These are phyloP conservation scores for Candida corydali DNA, from an alignment of 805 yeast species.

Conservation along the genomic window DNA sequence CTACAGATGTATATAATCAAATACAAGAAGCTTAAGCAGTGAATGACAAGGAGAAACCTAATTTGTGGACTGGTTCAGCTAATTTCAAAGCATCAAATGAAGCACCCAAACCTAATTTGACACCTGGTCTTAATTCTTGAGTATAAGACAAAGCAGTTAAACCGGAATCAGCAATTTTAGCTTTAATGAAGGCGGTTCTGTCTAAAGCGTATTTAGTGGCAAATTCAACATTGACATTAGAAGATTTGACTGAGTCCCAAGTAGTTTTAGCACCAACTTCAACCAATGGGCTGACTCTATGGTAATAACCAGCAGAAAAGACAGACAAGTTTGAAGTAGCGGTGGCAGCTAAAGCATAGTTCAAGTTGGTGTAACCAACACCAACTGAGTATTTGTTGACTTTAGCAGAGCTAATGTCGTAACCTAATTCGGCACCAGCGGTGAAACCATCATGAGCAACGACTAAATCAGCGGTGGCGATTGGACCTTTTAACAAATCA, in stretches of 20 bases:
- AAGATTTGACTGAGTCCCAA: conserved; percentile 80
- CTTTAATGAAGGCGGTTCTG: conserved; percentile 85
- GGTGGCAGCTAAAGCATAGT: conserved; percentile 80
- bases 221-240: conserved; percentile 87
- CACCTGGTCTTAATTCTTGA: conserved; percentile 94
- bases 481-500: conserved; percentile 92
- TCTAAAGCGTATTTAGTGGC: conserved; percentile 95
- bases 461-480: conserved; percentile 91
- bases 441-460: conserved; percentile 95
- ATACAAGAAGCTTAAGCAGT: conserved; percentile 65
- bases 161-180: conserved; percentile 95
- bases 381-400: conserved; percentile 93
- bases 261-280: conserved; percentile 99
- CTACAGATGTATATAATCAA: too few species aligned
- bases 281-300: conserved; percentile 83
- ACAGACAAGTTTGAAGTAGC: conserved; percentile 84
- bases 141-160: conserved; percentile 90
- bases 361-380: conserved; percentile 85
- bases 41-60: conserved; percentile 92
- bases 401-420: conserved; percentile 90
- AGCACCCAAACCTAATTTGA: conserved; percentile 94
- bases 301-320: conserved; percentile 95
- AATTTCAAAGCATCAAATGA: conserved; percentile 94
- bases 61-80: conserved; percentile 95
- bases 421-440: conserved; percentile 95